A percentile compares a stretch with the other conserved stretches of the same genome.
Conservation (phyloP, 257 asterid genomes). For the Nicotiana benthamiana region DNA sequence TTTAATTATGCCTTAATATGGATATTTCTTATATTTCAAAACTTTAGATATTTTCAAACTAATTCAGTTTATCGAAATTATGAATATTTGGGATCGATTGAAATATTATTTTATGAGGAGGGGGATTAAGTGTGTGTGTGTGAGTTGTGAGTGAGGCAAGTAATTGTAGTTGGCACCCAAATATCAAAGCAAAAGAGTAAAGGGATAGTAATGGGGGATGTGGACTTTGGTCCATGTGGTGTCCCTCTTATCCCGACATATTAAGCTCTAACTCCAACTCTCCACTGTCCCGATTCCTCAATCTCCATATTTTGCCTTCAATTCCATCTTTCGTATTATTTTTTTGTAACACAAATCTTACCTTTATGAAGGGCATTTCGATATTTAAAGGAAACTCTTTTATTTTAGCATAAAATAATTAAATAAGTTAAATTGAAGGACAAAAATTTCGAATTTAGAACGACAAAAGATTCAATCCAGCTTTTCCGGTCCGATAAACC, state of each 20-base stretch:
- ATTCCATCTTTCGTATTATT: background rate
- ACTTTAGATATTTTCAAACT: too few relatives aligned
- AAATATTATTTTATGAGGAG: background rate
- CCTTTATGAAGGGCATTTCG: background rate
- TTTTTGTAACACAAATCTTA: background rate
- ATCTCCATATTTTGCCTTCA: background rate
- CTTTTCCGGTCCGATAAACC: too few relatives aligned
- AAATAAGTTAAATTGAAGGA: too few relatives aligned
- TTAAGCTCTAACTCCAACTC: slow-evolving; percentile 19
- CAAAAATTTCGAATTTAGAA: too few relatives aligned
- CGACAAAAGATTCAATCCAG: too few relatives aligned
- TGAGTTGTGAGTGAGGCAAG: background rate
- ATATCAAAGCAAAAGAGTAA: slow-evolving; percentile 13
- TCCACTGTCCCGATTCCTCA: background rate
- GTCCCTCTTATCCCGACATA: slow-evolving; percentile 32
- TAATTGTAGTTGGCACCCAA: slow-evolving; percentile 4
- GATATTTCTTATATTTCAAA: too few relatives aligned
- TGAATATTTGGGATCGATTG: too few relatives aligned
- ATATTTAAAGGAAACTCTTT: too few relatives aligned
- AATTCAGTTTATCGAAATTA: too few relatives aligned
- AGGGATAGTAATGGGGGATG: background rate
- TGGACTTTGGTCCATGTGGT: slow-evolving; percentile 20
- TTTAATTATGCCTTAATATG: too few relatives aligned
- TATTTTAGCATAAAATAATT: too few relatives aligned
- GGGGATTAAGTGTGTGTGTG: background rate